Base-by-base conservation (phyloP, 139 green algal genomes). In the Zygnema cylindricum region DNA sequence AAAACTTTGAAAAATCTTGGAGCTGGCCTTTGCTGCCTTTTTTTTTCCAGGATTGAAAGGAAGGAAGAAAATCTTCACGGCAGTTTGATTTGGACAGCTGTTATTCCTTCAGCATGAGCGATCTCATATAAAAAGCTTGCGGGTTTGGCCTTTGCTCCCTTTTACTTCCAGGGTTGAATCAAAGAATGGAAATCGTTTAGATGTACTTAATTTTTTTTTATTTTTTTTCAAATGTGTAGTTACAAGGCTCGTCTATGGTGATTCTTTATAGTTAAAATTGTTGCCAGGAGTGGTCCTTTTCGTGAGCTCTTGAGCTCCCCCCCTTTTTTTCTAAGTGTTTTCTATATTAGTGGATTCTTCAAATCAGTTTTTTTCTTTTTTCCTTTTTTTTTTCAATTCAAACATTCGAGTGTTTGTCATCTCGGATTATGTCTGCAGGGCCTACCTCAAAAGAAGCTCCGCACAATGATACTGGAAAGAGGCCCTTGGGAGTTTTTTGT, bases 401-500 rank as follows among this genome's bases (percentile, higher is more conserved):
- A 63, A 63, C 16, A 63, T 63, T 16, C 49, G 7, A 63, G 49
- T 63, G 49, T 25, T 16, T 7, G 49, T 63, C 49, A 63, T 63
- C 7, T 16, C 49, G 7, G 16, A 16, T 63, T 63, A 7, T 63
- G 49, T 63, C 49, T 63, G 49, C 49, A 63, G 49, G 49, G 49
- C 7, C 49, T 63, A 16, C 49, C 49, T 63, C 49, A 16, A 63
- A 63, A 63, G 7, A 7, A 63, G 49, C 49, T 63, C 16, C 49
- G 49, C 7, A 63, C 49, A 63, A 63, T 88, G 84, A 77, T 95
- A 77, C 71, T 95, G 41, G 86, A 77, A 0, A 84, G 88, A 71
- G 93, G 93, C 1, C 92, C 92, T 35, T 35, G 82, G 11, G 84
- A 54, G 7, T 95, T 95, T 82, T 43, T n/a, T n/a, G 54, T 89